phyloP scores from a whole-genome alignment of 768 basidiomycete genomes.

The Amanita phalloides region DNA sequence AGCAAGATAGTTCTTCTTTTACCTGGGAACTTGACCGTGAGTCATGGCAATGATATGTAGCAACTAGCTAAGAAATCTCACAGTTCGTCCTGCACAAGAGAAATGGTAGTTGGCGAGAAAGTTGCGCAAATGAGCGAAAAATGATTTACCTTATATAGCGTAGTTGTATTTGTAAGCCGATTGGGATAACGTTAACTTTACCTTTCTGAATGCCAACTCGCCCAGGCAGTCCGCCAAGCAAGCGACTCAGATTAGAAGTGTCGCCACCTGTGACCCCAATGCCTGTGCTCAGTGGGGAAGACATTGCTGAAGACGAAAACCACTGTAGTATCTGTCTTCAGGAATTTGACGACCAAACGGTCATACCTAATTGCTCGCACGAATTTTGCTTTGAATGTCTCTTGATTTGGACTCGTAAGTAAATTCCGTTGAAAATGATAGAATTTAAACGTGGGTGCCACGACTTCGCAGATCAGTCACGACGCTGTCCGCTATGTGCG shows the following conservation, averaged over 20 bases:
- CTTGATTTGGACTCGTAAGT: constrained; percentile 71
- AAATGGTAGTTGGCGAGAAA: constrained; percentile 22
- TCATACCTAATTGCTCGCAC: constrained; percentile 81
- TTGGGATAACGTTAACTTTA: neutral
- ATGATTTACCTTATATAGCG: neutral
- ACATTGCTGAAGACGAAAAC: constrained; percentile 35
- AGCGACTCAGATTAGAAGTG: constrained; percentile 24
- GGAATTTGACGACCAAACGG: constrained; percentile 60
- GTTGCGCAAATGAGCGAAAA: neutral
- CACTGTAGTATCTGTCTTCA: constrained; percentile 87
- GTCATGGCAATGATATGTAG: constrained; percentile 13
- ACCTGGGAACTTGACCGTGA: constrained; percentile 75
- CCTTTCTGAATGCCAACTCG: constrained; percentile 7
- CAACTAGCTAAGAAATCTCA: neutral
- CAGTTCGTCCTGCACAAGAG: constrained; percentile 36
- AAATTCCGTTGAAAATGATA: neutral
- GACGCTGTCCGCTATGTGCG: constrained; percentile 69
- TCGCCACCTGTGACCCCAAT: constrained; percentile 10
- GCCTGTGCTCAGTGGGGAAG: constrained; percentile 8
- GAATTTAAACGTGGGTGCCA: neutral
- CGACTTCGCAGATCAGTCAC: constrained; percentile 49
- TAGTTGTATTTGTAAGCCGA: neutral
- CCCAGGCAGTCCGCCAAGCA: constrained; percentile 19
- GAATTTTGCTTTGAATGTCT: constrained; percentile 93
- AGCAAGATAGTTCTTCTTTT: constrained; percentile 64